Base-by-base conservation (phyloP, 2,329 filamentous ascomycete genomes). In the Stagonosporopsis chrysanthemi region DNA sequence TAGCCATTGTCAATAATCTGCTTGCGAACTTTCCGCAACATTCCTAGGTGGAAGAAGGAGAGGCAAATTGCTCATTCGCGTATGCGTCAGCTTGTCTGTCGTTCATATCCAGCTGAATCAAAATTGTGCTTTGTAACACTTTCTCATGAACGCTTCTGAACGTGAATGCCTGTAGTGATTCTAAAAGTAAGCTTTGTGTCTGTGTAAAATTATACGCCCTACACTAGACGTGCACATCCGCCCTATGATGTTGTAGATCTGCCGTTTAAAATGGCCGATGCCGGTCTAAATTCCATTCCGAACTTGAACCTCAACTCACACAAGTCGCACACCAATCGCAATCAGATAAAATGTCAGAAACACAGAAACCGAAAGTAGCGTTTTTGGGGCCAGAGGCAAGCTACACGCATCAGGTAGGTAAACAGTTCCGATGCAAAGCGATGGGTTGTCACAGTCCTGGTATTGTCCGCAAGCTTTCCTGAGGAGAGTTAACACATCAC, bases 341-440 rank as follows among this genome's bases (percentile, higher is more conserved):
- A 29, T 19, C 29, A 40, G 17, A 35, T 19, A 55, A 40, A 11
- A 69, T 67, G 65, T 42, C 51, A 19, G 55, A 54, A 5, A 40
- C 56, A 12, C 48, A 63, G 22, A 70, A 63, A 45, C 61, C 60
- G 19, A 69, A 72, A 23, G 75, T 86, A 24, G 83, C 86, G 39
- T 90, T 86, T 68, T 75, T 90, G 28, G 88, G 88, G 7, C 88
- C 88, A 3, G 75, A 81, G 64, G 86, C 86, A 23, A 89, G 87
- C 31, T 90, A 89, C 71, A 89, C 88, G 26, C 88, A 90, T 73
- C 87, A 90, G 82, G 88, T 89, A 69, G 58, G 73, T 46, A 33
- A n/a, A 8, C 7, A 5, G 6, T 6, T 33, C 31, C 14, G 14
- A 7, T 9, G 28, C 28, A 29, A 12, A 4, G 28, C 12, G 19